These are phyloP conservation scores for Golubevia sp. DNA, from an alignment of 1,284 basidiomycete genomes.

Conservation along the genomic window DNA sequence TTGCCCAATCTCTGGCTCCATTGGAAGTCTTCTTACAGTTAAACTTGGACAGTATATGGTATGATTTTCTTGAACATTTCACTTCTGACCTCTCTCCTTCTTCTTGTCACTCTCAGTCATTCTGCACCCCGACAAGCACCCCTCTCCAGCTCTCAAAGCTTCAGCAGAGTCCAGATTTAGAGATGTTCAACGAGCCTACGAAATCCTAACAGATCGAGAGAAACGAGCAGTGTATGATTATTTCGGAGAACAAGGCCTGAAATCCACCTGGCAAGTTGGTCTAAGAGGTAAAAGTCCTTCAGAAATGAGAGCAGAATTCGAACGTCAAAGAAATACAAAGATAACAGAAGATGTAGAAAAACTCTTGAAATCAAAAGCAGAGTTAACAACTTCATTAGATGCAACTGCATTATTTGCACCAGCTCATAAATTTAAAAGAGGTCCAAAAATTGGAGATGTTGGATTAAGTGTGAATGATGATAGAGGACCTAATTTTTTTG, in stretches of 20 bases:
- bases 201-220: slow-evolving; percentile 74
- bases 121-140: slow-evolving; percentile 84
- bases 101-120: slow-evolving; percentile 63
- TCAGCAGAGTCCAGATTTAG: slow-evolving; percentile 73
- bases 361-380: slow-evolving; percentile 66
- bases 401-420: slow-evolving; percentile 46
- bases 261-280: slow-evolving; percentile 64
- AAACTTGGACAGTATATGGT: not conserved
- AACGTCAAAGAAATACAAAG: slow-evolving; percentile 64
- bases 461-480: not conserved
- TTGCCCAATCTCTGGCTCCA: no score
- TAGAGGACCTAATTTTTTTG: not conserved
- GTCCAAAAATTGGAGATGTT: not conserved
- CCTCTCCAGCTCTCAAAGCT: slow-evolving; percentile 68
- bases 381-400: slow-evolving; percentile 51
- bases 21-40: no score
- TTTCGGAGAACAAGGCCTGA: slow-evolving; percentile 71
- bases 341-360: slow-evolving; percentile 65
- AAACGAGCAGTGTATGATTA: slow-evolving; percentile 77
- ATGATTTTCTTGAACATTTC: not conserved
- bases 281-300: slow-evolving; percentile 65
- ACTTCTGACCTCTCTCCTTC: not conserved
- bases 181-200: slow-evolving; percentile 77
- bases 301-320: slow-evolving; percentile 68
- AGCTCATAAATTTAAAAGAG: not conserved